These are phyloP conservation scores for Orbilia brochopaga DNA, from an alignment of 2,329 filamentous ascomycete genomes.

Conservation along the genomic window DNA sequence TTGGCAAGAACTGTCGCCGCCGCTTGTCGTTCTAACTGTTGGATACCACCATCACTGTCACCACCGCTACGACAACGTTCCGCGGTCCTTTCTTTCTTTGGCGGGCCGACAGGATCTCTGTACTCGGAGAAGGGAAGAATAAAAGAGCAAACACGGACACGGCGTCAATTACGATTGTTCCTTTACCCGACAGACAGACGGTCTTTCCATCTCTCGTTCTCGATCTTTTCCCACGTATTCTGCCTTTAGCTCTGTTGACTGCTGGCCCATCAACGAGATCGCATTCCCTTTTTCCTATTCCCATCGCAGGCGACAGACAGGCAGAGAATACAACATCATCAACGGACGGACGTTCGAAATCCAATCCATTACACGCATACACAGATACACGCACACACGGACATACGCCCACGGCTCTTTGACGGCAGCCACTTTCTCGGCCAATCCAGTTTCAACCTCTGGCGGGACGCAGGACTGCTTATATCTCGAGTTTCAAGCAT, in stretches of 20 bases:
- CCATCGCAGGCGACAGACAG: slow-evolving; percentile 31
- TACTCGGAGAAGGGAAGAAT: background rate
- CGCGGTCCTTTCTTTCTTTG: too few relatives aligned
- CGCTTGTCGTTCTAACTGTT: too few relatives aligned
- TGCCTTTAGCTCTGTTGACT: slow-evolving; percentile 20
- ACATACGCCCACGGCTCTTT: too few relatives aligned
- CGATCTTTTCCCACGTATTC: background rate
- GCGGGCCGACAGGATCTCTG: background rate
- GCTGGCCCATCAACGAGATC: slow-evolving; percentile 35
- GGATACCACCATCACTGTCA: too few relatives aligned
- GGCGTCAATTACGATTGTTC: slow-evolving; percentile 1
- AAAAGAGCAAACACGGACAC: background rate
- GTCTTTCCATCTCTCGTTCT: background rate
- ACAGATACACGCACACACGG: background rate
- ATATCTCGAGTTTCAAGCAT: slow-evolving; percentile 16
- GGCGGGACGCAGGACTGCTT: slow-evolving; percentile 9
- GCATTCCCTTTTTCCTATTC: slow-evolving; percentile 20
- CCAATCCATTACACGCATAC: too few relatives aligned
- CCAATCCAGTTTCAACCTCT: slow-evolving; percentile 13
- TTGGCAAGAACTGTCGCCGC: background rate
- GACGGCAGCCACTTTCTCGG: background rate
- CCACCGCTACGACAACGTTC: background rate
- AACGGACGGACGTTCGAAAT: too few relatives aligned
- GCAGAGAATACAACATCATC: too few relatives aligned
- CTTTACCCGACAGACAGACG: background rate